A percentile compares a stretch with the other conserved stretches of the same genome.
Evolutionary conservation across 2,329 filamentous ascomycete species (phyloP).

Genomic region (Blumeria graminis): DNA sequence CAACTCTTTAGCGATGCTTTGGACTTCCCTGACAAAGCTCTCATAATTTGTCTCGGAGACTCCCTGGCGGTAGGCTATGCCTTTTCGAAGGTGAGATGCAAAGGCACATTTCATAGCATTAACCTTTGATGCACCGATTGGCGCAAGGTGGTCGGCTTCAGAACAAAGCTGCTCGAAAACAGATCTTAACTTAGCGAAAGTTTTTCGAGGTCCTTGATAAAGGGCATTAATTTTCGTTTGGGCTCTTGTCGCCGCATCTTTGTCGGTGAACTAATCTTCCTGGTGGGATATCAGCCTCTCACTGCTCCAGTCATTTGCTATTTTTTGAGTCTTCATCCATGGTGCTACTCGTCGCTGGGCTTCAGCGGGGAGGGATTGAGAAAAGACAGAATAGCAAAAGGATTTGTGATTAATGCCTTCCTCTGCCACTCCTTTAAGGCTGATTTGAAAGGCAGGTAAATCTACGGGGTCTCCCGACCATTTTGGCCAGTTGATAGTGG

Average conservation of each 20-base stretch:
- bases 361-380: neutral
- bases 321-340: neutral
- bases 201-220: neutral
- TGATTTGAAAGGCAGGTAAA: neutral
- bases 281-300: neutral
- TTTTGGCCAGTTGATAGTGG: too few relatives aligned
- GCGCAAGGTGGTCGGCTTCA: neutral
- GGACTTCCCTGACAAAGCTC: neutral
- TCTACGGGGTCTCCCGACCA: neutral
- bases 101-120: neutral
- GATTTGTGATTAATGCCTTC: neutral
- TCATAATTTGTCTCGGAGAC: neutral
- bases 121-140: neutral
- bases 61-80: neutral
- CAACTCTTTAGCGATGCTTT: neutral
- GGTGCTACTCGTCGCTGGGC: neutral
- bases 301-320: slow-evolving; percentile 1
- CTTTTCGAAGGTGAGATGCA: neutral
- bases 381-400: neutral
- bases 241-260: neutral
- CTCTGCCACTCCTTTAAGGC: neutral
- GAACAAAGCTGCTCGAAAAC: neutral
- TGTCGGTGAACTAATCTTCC: neutral
- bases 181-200: neutral
- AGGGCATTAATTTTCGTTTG: neutral